Conservation (phyloP, 352 stramenopile genomes). For the Pythium rishiriense region DNA sequence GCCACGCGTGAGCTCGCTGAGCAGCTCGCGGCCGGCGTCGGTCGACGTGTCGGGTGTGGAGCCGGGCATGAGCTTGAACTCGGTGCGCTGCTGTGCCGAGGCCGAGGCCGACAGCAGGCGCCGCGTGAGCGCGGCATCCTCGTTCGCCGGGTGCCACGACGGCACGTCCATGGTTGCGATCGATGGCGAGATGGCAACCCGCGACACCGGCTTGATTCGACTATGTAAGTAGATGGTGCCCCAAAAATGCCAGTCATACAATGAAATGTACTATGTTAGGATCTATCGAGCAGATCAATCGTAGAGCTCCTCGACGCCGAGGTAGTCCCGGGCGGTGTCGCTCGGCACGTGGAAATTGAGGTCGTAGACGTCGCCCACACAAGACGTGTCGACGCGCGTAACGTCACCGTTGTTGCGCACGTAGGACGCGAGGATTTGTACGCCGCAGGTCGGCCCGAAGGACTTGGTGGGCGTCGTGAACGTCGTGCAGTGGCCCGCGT, state of each 20-base stretch:
- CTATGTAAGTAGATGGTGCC: not conserved
- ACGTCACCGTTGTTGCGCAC: conserved; percentile 58
- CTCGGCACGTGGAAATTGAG: conserved; percentile 44
- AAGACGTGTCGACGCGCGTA: conserved; percentile 63
- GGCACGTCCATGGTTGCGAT: conserved; percentile 58
- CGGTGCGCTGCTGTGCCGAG: conserved; percentile 36
- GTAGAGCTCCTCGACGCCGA: conserved; percentile 46
- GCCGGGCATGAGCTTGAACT: conserved; percentile 71
- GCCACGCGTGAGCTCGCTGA: conserved; percentile 43
- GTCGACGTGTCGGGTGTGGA: conserved; percentile 63
- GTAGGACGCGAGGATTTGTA: conserved; percentile 68
- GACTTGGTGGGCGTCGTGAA: conserved; percentile 64
- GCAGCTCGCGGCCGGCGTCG: conserved; percentile 59
- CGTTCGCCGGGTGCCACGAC: conserved; percentile 73
- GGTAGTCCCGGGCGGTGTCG: conserved; percentile 36
- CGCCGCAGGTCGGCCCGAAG: conserved; percentile 55
- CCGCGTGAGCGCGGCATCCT: conserved; percentile 43
- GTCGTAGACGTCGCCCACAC: conserved; percentile 53
- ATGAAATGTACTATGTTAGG: not conserved
- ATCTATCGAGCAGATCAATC: conserved; percentile 15
- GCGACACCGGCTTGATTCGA: too few relatives aligned
- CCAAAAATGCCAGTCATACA: too few relatives aligned
- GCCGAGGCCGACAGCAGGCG: conserved; percentile 28
- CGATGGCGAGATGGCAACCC: not conserved
- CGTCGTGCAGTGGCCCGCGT: conserved; percentile 43